phyloP scores from a whole-genome alignment of 148 eudicot genomes.

The Polygonum maritimum region DNA sequence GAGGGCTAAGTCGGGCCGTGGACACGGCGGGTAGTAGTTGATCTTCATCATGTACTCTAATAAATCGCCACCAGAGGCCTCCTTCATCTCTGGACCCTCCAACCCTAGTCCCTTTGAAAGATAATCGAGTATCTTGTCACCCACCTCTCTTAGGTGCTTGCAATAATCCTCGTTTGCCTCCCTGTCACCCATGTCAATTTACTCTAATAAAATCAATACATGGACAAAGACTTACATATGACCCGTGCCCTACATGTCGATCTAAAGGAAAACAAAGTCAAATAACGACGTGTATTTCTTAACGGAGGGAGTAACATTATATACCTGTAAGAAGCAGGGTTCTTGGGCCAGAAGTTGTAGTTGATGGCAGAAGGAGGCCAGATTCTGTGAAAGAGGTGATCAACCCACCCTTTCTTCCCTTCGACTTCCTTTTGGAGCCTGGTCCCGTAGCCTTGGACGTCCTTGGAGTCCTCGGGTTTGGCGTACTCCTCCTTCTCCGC shows the following conservation, averaged over 20 bases:
- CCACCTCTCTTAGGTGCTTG: conserved; percentile 20
- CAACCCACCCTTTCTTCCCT: conserved; percentile 46
- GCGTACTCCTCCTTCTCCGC: conserved; percentile 37
- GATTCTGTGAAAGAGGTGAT: conserved; percentile 39
- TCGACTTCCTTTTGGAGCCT: conserved; percentile 32
- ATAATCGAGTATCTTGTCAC: conserved; percentile 24
- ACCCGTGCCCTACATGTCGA: too few relatives aligned
- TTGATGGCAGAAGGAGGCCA: conserved; percentile 35
- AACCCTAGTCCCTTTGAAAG: conserved; percentile 42
- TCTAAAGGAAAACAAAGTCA: too few relatives aligned
- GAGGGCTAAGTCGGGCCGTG: conserved; percentile 47
- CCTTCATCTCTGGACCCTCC: conserved; percentile 23
- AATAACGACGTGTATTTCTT: too few relatives aligned
- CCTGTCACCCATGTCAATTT: conserved; percentile 7
- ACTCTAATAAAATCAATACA: too few relatives aligned
- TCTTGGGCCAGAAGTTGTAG: conserved; percentile 34
- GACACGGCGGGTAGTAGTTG: conserved; percentile 49
- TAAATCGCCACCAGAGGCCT: conserved; percentile 26
- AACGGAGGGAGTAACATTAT: too few relatives aligned
- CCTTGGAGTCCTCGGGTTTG: conserved; percentile 17
- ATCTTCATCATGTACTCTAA: conserved; percentile 37
- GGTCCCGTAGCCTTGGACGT: conserved; percentile 40
- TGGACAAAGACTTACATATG: too few relatives aligned
- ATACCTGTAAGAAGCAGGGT: conserved; percentile 29
- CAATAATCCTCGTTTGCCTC: conserved; percentile 30